phyloP scores from a whole-genome alignment of 2,329 filamentous ascomycete species.

The Pseudogymnoascus verrucosus region DNA sequence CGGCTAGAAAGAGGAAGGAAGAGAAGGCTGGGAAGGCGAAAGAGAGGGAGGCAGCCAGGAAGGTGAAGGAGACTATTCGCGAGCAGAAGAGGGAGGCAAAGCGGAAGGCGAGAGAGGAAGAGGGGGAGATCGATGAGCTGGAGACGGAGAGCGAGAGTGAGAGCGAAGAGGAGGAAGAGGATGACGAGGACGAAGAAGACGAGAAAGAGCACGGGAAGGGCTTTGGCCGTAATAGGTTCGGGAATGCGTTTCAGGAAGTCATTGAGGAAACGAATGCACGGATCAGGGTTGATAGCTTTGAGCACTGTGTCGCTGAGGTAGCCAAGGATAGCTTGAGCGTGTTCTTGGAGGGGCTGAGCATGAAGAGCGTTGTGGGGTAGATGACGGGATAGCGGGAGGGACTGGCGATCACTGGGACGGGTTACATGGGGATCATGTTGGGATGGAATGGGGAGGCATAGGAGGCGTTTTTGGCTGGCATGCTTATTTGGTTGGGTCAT shows the following conservation, averaged over 20 bases:
- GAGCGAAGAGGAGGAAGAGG: slow-evolving; percentile 37
- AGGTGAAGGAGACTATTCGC: slow-evolving; percentile 48
- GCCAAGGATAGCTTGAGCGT: slow-evolving; percentile 86
- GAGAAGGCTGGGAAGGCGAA: slow-evolving; percentile 57
- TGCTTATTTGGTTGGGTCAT: slow-evolving; percentile 6
- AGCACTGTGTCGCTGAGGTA: slow-evolving; percentile 97
- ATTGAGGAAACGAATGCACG: slow-evolving; percentile 83
- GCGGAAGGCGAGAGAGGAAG: slow-evolving; percentile 39
- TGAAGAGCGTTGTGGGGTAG: slow-evolving; percentile 73
- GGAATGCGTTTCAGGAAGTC: slow-evolving; percentile 91
- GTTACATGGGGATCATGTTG: background rate
- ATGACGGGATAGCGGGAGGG: background rate
- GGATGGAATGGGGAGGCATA: background rate
- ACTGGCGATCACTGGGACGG: background rate
- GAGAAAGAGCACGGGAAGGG: slow-evolving; percentile 50
- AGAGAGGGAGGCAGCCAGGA: slow-evolving; percentile 49
- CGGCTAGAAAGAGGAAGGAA: slow-evolving; percentile 52
- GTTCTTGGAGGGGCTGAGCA: slow-evolving; percentile 85
- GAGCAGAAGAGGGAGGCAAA: slow-evolving; percentile 55
- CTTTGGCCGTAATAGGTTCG: slow-evolving; percentile 80
- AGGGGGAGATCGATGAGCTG: slow-evolving; percentile 44
- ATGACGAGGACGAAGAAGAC: slow-evolving; percentile 47
- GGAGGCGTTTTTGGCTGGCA: slow-evolving; percentile 5
- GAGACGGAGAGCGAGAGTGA: slow-evolving; percentile 44
- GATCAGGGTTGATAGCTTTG: slow-evolving; percentile 91